Percentiles rank a stretch among this genome's conserved stretches.
Evolutionary conservation across 1,284 basidiomycete genomes (phyloP).

Genomic region (Cryptococcus floricola): DNA sequence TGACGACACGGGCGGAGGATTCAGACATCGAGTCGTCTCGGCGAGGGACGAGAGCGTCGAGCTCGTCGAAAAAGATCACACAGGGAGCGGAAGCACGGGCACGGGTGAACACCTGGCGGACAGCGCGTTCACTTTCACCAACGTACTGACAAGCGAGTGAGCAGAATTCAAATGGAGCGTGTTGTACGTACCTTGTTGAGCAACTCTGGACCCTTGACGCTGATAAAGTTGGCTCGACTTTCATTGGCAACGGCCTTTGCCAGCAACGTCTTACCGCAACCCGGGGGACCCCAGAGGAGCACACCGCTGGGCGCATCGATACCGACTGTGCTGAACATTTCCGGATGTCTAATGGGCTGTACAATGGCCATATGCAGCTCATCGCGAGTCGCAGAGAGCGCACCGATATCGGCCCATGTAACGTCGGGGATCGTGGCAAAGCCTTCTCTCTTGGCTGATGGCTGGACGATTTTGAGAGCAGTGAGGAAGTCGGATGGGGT

Average conservation of each 20-base stretch:
- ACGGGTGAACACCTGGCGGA: slow-evolving; percentile 95
- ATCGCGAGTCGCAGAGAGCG: slow-evolving; percentile 75
- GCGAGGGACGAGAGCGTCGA: slow-evolving; percentile 91
- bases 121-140: slow-evolving; percentile 92
- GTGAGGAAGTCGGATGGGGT: slow-evolving; percentile 71
- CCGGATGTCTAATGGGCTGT: slow-evolving; percentile 85
- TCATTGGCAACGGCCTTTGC: slow-evolving; percentile 98
- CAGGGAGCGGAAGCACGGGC: slow-evolving; percentile 94
- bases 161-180: not conserved
- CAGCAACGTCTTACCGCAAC: slow-evolving; percentile 91
- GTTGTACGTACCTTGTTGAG: slow-evolving; percentile 76
- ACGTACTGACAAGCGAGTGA: slow-evolving; percentile 67
- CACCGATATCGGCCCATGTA: slow-evolving; percentile 93
- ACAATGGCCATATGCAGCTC: slow-evolving; percentile 97
- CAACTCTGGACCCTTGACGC: slow-evolving; percentile 93
- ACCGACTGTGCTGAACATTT: slow-evolving; percentile 80
- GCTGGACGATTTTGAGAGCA: slow-evolving; percentile 83
- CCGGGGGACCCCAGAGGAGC: slow-evolving; percentile 95
- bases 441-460: slow-evolving; percentile 94
- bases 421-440: slow-evolving; percentile 96
- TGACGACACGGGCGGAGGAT: slow-evolving; percentile 93
- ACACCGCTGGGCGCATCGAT: slow-evolving; percentile 86
- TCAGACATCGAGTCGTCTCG: slow-evolving; percentile 92
- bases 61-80: slow-evolving; percentile 99
- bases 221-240: slow-evolving; percentile 90